Evolutionary conservation across 1,284 basidiomycete genomes (phyloP), one percentile per base, ranked within the genome.

Genomic region (Ustilago loliicola): DNA sequence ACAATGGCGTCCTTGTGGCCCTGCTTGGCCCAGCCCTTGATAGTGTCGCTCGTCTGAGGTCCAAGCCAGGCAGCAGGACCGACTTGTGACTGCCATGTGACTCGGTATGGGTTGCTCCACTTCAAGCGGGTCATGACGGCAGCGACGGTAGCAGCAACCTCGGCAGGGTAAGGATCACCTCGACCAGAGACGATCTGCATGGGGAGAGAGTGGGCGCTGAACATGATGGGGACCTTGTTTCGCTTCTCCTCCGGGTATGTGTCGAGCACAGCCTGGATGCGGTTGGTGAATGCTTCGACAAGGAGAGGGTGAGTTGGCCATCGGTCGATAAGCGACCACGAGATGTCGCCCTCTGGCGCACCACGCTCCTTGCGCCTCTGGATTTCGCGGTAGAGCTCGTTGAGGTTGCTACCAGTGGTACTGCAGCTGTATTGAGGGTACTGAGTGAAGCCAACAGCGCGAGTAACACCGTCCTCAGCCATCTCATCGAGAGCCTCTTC

Each of bases 391-490:
- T 92, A 97, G 47, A 99, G 89, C 88, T 99, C 96, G 85, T 99
- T 99, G 83, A 99, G 86, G 85, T 93, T 95, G 88, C 94, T 96
- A 45, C 97, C 97, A 0, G 97, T 99, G 5, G 97, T 99, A 75
- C 93, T 95, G 88, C 97, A 99, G 83, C 93, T 95, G 88, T 99
- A 99, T 87, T 99, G 97, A 1, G 97, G 97, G 86, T 99, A 99
- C 88, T 99, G 97, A 2, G 94, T 95, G 88, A 99, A 99, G 23
- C 96, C 97, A 27, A 99, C 90, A 0, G 96, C 97, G 64, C 96
- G 90, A 85, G 90, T 92, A 38, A 99, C 95, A 23, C 96, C 95
- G 85, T 99, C 97, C 59, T 88, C 90, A 87, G 91, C 92, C 92
- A 99, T 93, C 87, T 94, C 91, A 64, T 89, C 90, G 23, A 94